Evolutionary conservation across 805 yeast genomes (phyloP).

Genomic region (Torulaspora gathmanii): DNA sequence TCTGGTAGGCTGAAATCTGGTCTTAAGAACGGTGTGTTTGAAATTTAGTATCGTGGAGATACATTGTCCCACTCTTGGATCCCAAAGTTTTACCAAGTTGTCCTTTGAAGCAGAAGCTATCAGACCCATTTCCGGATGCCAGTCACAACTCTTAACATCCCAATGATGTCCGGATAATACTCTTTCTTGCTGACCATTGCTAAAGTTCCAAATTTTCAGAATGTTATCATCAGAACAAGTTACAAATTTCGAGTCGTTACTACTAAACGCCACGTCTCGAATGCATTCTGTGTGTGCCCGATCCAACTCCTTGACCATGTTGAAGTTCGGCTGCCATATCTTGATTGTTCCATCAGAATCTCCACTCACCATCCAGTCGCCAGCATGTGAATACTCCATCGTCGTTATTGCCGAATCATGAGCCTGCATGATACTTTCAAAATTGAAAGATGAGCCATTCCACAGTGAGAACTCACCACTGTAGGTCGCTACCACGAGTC

Average conservation of each 20-base stretch:
- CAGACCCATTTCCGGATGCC: constrained; percentile 89
- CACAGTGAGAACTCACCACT: constrained; percentile 95
- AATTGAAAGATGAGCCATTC: constrained; percentile 93
- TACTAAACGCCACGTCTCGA: constrained; percentile 83
- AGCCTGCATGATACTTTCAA: constrained; percentile 97
- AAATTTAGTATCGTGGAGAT: constrained; percentile 82
- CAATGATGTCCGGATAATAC: constrained; percentile 89
- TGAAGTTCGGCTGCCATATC: constrained; percentile 97
- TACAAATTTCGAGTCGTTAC: constrained; percentile 86
- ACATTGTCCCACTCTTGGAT: constrained; percentile 75
- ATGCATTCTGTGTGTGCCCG: constrained; percentile 58
- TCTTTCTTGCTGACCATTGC: constrained; percentile 78
- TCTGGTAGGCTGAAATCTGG: constrained; percentile 71
- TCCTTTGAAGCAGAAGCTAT: constrained; percentile 94
- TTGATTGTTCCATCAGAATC: constrained; percentile 89
- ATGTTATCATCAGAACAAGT: constrained; percentile 90
- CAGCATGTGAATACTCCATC: constrained; percentile 77
- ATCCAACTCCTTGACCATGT: constrained; percentile 78
- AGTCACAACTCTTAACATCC: constrained; percentile 96
- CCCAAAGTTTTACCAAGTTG: constrained; percentile 91
- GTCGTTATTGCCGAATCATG: constrained; percentile 87
- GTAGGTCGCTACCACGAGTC: constrained; percentile 83
- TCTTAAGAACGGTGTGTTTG: constrained; percentile 87
- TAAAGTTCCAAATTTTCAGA: constrained; percentile 91
- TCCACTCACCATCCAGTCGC: constrained; percentile 91